Conservation (phyloP, 345 rosid species). For the Mercurialis annua region DNA sequence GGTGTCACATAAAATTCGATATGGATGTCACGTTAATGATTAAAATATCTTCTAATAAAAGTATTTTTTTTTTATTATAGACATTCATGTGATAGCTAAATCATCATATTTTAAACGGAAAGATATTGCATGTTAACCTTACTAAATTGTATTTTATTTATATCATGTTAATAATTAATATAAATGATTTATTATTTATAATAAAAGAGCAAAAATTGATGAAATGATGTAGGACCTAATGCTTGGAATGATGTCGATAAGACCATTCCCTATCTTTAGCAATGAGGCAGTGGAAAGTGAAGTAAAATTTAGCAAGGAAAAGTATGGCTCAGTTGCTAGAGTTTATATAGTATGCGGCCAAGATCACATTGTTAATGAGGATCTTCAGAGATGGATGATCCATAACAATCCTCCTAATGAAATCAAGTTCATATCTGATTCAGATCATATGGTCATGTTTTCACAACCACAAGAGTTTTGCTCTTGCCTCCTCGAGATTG, state of each 20-base stretch:
- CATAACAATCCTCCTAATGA: slow-evolving; percentile 16
- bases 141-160: too few relatives aligned
- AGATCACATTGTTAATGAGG: background rate
- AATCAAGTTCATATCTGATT: slow-evolving; percentile 8
- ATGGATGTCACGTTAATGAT: too few relatives aligned
- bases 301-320: slow-evolving; percentile 9
- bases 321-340: slow-evolving; percentile 18
- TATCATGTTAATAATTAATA: too few relatives aligned
- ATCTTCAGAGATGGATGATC: slow-evolving; percentile 18
- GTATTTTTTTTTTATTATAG: too few relatives aligned
- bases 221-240: slow-evolving; percentile 25
- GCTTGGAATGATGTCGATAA: slow-evolving; percentile 8
- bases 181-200: too few relatives aligned
- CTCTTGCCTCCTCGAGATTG: slow-evolving; percentile 18
- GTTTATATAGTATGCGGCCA: slow-evolving; percentile 12
- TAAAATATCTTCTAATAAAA: too few relatives aligned
- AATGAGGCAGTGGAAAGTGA: background rate
- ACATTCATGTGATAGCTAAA: too few relatives aligned
- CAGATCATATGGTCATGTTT: slow-evolving; percentile 32
- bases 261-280: background rate
- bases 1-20: too few relatives aligned
- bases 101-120: too few relatives aligned
- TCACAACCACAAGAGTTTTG: slow-evolving; percentile 20
- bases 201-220: too few relatives aligned
- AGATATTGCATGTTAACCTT: too few relatives aligned